phyloP scores from a whole-genome alignment of 2,329 filamentous ascomycete genomes.

The Mycosphaerella sp. region DNA sequence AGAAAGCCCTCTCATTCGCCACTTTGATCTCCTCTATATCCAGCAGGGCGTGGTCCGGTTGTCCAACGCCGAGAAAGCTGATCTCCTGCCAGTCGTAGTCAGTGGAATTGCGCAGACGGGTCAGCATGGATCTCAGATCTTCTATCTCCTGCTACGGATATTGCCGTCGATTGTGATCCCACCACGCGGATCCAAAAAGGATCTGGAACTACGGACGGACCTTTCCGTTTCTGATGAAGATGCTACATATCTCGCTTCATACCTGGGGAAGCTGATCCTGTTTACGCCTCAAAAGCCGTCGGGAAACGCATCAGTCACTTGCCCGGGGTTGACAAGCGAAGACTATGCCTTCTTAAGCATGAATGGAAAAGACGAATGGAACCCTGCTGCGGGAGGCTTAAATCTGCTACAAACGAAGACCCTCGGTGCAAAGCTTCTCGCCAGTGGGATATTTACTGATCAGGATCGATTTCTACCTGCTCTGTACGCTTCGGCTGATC shows the following conservation, averaged over 20 bases:
- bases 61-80: conserved; percentile 56
- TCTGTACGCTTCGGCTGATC: conserved; percentile 73
- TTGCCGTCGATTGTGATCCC: conserved; percentile 67
- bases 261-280: conserved; percentile 72
- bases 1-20: conserved; percentile 65
- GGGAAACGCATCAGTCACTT: conserved; percentile 33
- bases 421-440: conserved; percentile 63
- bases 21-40: conserved; percentile 83
- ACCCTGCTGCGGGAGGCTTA: conserved; percentile 54
- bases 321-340: conserved; percentile 56
- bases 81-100: conserved; percentile 64
- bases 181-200: conserved; percentile 69
- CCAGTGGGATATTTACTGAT: conserved; percentile 80
- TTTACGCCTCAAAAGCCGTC: conserved; percentile 43
- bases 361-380: conserved; percentile 63
- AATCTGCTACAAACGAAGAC: conserved; percentile 65
- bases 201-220: conserved; percentile 57
- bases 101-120: conserved; percentile 58
- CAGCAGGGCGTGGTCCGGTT: conserved; percentile 70
- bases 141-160: conserved; percentile 74
- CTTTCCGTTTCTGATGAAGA: conserved; percentile 67
- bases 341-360: conserved; percentile 65
- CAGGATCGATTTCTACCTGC: conserved; percentile 76
- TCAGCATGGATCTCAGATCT: conserved; percentile 58
- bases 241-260: conserved; percentile 63